A percentile compares a stretch with the other conserved stretches of the same genome.
Evolutionary conservation across 306 rosid species (phyloP).

Genomic region (Corylus heterophylla): DNA sequence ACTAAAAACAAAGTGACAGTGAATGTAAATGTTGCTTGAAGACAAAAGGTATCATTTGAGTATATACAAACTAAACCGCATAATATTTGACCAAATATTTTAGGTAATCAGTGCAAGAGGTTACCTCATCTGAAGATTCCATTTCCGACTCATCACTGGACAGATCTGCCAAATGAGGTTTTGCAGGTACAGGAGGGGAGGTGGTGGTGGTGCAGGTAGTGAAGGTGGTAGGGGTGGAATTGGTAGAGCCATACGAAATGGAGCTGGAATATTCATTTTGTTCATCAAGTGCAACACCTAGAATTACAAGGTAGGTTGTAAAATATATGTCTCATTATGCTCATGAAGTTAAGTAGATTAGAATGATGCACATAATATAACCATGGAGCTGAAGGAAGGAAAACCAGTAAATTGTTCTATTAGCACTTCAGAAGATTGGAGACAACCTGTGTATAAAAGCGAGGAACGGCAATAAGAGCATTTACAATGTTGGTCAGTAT

Average conservation of each 20-base stretch:
- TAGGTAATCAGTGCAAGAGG: slow-evolving; percentile 16
- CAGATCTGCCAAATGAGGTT: slow-evolving; percentile 45
- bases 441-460: slow-evolving; percentile 87
- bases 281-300: slow-evolving; percentile 97
- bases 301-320: slow-evolving; percentile 19
- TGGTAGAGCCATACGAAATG: slow-evolving; percentile 93
- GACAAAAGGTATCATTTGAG: neutral
- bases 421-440: slow-evolving; percentile 20
- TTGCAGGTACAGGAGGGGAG: slow-evolving; percentile 39
- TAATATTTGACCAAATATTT: neutral
- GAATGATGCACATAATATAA: slow-evolving; percentile 14
- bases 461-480: slow-evolving; percentile 93
- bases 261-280: slow-evolving; percentile 97
- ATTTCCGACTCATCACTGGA: slow-evolving; percentile 91
- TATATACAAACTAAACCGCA: neutral
- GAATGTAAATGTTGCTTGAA: neutral
- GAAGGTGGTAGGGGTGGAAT: slow-evolving; percentile 91
- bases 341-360: slow-evolving; percentile 18
- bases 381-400: slow-evolving; percentile 9
- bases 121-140: slow-evolving; percentile 97
- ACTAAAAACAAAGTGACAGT: neutral
- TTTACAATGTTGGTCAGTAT: slow-evolving; percentile 89
- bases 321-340: slow-evolving; percentile 25
- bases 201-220: slow-evolving; percentile 46
- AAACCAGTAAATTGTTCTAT: slow-evolving; percentile 19